These are phyloP conservation scores for Eutrema yunnanense DNA, from an alignment of 345 rosid species.

Conservation along the genomic window DNA sequence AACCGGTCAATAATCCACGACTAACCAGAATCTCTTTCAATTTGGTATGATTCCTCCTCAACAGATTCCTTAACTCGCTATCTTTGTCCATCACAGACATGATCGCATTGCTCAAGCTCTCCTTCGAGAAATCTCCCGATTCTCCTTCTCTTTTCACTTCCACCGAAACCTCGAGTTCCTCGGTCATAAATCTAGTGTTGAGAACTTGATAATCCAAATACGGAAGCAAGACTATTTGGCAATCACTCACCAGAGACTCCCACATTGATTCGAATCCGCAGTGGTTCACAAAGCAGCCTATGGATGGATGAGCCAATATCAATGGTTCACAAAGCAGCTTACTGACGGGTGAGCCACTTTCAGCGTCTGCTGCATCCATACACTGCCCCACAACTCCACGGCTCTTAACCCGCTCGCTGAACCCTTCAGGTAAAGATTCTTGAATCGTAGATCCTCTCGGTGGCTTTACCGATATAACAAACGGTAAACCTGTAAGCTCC, in stretches of 20 bases:
- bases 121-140: constrained; percentile 30
- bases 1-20: not conserved
- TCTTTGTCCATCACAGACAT: not conserved
- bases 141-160: constrained; percentile 30
- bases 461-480: constrained; percentile 33
- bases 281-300: constrained; percentile 41
- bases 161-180: constrained; percentile 39
- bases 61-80: not conserved
- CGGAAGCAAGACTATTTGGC: constrained; percentile 39
- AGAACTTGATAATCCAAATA: constrained; percentile 37
- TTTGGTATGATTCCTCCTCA: not conserved
- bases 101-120: constrained; percentile 2
- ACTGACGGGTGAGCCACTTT: too few relatives aligned
- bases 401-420: constrained; percentile 28
- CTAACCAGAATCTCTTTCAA: not conserved
- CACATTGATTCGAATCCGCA: constrained; percentile 41
- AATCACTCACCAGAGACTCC: constrained; percentile 37
- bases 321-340: not conserved
- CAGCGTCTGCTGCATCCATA: constrained; percentile 32
- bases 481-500: constrained; percentile 33
- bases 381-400: constrained; percentile 34
- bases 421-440: constrained; percentile 40
- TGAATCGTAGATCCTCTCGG: constrained; percentile 32
- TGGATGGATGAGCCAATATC: constrained; percentile 30
- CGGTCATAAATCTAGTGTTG: constrained; percentile 30